Percentiles rank a stretch among this genome's conserved stretches.
Evolutionary conservation across 2,329 filamentous ascomycete species (phyloP).

Genomic region (Penicillium sp.): DNA sequence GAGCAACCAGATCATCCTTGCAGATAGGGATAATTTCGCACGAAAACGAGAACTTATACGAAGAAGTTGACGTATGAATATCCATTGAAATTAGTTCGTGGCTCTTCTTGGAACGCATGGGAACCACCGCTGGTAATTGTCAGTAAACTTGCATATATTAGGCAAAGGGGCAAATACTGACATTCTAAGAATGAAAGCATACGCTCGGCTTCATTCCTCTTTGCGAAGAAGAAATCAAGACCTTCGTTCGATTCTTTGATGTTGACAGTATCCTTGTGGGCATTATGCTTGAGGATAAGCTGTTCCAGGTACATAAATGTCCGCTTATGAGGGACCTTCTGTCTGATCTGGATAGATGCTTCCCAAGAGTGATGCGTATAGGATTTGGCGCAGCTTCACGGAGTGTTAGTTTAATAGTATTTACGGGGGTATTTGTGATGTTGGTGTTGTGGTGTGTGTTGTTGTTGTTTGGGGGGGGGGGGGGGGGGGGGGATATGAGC

Average conservation of each 20-base stretch:
- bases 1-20: conserved; percentile 93
- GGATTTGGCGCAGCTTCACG: background rate
- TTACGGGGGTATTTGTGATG: too few species aligned
- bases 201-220: background rate
- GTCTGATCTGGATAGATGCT: conserved; percentile 88
- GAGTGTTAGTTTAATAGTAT: too few species aligned
- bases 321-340: conserved; percentile 95
- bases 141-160: background rate
- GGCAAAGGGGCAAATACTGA: background rate
- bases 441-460: too few species aligned
- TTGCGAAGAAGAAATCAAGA: conserved; percentile 84
- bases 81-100: conserved; percentile 91
- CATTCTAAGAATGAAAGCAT: background rate
- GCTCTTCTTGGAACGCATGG: too few species aligned
- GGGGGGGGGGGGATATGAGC: background rate
- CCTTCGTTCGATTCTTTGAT: conserved; percentile 97
- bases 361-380: conserved; percentile 69
- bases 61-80: conserved; percentile 60
- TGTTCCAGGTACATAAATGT: conserved; percentile 84
- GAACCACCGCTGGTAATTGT: background rate
- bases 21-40: conserved; percentile 85
- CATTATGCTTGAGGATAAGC: conserved; percentile 89
- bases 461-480: too few species aligned
- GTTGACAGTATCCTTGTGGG: conserved; percentile 91
- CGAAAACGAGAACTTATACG: background rate